A percentile compares a stretch with the other conserved stretches of the same genome.
Conservation (phyloP, 768 basidiomycete genomes). For the Hirschioporus abietinus region DNA sequence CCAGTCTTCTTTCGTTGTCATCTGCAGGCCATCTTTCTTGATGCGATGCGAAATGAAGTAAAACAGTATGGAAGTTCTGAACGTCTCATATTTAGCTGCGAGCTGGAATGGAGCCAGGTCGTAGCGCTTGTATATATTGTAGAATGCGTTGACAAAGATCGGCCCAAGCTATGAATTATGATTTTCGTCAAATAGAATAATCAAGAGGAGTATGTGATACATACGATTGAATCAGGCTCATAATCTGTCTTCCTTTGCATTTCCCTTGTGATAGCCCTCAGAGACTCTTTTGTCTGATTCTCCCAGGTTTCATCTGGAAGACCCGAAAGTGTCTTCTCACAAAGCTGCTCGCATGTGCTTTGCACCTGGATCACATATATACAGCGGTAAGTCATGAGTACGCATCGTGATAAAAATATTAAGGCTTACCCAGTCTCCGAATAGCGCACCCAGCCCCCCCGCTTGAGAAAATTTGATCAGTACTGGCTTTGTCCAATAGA, state of each 20-base stretch:
- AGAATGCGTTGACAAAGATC: slow-evolving; percentile 19
- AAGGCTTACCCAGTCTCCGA: slow-evolving; percentile 22
- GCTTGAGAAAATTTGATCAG: slow-evolving; percentile 21
- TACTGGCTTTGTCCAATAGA: slow-evolving; percentile 18
- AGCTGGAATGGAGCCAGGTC: slow-evolving; percentile 21
- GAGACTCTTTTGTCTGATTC: slow-evolving; percentile 19
- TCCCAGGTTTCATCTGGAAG: slow-evolving; percentile 23
- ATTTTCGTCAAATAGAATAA: neutral
- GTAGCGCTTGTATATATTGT: slow-evolving; percentile 24
- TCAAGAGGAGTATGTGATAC: neutral
- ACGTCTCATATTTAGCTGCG: slow-evolving; percentile 14
- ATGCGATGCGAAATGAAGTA: slow-evolving; percentile 24
- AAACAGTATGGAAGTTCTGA: slow-evolving; percentile 18
- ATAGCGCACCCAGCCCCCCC: slow-evolving; percentile 22
- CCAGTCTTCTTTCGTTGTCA: slow-evolving; percentile 17
- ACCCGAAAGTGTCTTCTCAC: slow-evolving; percentile 14
- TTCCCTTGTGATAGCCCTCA: slow-evolving; percentile 18
- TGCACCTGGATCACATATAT: slow-evolving; percentile 12
- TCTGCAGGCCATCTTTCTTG: slow-evolving; percentile 15
- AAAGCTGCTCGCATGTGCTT: slow-evolving; percentile 18
- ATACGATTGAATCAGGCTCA: slow-evolving; percentile 12
- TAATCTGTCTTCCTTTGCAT: slow-evolving; percentile 18
- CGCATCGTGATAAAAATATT: neutral
- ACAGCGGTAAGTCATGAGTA: neutral
- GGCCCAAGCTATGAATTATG: slow-evolving; percentile 13